These are phyloP conservation scores for Chondrus crispus DNA, from an alignment of 23 red algal species.

Conservation along the genomic window DNA sequence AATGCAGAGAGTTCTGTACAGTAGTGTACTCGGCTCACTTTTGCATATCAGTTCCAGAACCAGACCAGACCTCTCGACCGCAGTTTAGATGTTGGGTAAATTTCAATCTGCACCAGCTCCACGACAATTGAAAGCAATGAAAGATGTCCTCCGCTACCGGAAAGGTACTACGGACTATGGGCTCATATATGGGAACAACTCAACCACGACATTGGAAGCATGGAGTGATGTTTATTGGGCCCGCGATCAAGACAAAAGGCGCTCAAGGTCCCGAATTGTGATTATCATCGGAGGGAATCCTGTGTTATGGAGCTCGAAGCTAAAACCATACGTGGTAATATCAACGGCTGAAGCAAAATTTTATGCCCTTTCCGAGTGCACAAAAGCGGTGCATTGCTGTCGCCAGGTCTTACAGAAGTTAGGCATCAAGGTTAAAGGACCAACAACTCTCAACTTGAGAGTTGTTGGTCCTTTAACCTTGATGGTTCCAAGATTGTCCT, in stretches of 20 bases:
- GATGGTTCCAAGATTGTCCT: slow-evolving; percentile 17
- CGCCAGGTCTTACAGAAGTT: neutral
- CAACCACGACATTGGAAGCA: neutral
- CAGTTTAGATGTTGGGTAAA: neutral
- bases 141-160: neutral
- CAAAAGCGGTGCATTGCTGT: neutral
- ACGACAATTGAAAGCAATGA: neutral
- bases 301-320: slow-evolving; percentile 17
- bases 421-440: neutral
- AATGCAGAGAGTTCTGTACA: neutral
- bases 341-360: slow-evolving; percentile 46
- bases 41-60: neutral
- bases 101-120: neutral
- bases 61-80: neutral
- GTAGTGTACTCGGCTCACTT: neutral
- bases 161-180: neutral
- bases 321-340: neutral
- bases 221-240: neutral
- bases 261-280: neutral
- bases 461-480: too few species aligned
- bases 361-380: slow-evolving; percentile 14
- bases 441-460: neutral
- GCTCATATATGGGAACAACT: neutral
- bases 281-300: neutral
- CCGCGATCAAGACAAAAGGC: neutral